Evolutionary conservation across 306 rosid genomes (phyloP).

Genomic region (Lupinus albus): DNA sequence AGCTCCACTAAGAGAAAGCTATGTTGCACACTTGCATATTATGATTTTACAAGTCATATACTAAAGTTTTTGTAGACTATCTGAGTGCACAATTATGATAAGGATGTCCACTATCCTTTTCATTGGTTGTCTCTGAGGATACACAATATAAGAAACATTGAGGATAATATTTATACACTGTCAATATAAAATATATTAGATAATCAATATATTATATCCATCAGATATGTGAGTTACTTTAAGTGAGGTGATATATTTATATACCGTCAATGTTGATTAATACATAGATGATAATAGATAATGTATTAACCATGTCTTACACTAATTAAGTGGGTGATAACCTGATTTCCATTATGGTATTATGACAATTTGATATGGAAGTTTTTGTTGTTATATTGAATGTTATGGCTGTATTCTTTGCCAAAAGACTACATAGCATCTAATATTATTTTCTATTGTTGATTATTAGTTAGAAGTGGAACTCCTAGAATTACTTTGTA

Average conservation of each 20-base stretch:
- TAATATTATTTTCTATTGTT: slow-evolving; percentile 31
- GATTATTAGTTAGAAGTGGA: slow-evolving; percentile 40
- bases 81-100: slow-evolving; percentile 27
- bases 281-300: too few relatives aligned
- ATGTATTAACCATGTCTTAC: too few relatives aligned
- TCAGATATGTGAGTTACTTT: too few relatives aligned
- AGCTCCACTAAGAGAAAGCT: neutral
- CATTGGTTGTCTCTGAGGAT: slow-evolving; percentile 3
- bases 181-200: too few relatives aligned
- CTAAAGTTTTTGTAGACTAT: neutral
- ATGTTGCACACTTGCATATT: slow-evolving; percentile 2
- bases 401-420: slow-evolving; percentile 32
- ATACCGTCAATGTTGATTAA: too few relatives aligned
- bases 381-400: slow-evolving; percentile 41
- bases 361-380: slow-evolving; percentile 42
- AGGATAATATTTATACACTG: too few relatives aligned
- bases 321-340: slow-evolving; percentile 52
- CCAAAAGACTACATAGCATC: slow-evolving; percentile 28
- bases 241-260: too few relatives aligned
- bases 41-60: neutral
- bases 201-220: too few relatives aligned
- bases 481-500: slow-evolving; percentile 34
- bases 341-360: slow-evolving; percentile 42
- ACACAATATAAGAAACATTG: too few relatives aligned
- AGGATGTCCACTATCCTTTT: slow-evolving; percentile 32